Conservation (phyloP, 2,329 filamentous ascomycete species). For the Cercospora sp. region DNA sequence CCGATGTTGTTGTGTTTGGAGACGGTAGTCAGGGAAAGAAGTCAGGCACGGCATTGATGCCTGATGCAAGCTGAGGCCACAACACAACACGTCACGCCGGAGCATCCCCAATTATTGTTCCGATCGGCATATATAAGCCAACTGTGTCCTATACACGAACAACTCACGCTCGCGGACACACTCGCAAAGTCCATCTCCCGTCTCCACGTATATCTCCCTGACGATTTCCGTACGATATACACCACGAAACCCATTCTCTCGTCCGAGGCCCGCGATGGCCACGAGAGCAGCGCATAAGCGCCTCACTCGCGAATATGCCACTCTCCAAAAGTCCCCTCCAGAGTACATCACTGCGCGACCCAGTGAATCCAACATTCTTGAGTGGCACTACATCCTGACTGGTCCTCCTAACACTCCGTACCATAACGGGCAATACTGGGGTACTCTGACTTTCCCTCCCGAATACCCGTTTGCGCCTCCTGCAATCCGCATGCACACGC, state of each 20-base stretch:
- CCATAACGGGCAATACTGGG: conserved; percentile 95
- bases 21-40: background rate
- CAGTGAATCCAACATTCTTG: conserved; percentile 39
- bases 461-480: conserved; percentile 98
- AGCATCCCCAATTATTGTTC: background rate
- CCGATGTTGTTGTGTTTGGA: background rate
- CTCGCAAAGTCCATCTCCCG: background rate
- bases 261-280: conserved; percentile 35
- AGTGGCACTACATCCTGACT: conserved; percentile 68
- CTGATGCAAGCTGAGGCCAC: background rate
- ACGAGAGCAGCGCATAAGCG: conserved; percentile 44
- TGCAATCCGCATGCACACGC: conserved; percentile 98
- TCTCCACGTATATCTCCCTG: background rate
- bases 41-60: background rate
- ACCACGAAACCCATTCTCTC: background rate
- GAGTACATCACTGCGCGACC: conserved; percentile 40
- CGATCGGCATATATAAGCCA: background rate
- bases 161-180: background rate
- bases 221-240: background rate
- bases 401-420: conserved; percentile 94
- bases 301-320: conserved; percentile 42
- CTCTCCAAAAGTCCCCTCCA: conserved; percentile 39
- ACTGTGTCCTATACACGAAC: background rate
- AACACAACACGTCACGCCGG: background rate
- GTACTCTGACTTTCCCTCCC: conserved; percentile 88